Percentiles rank a stretch among this genome's conserved stretches.
Conservation (phyloP, 768 basidiomycete species). For the Panus rudis region DNA sequence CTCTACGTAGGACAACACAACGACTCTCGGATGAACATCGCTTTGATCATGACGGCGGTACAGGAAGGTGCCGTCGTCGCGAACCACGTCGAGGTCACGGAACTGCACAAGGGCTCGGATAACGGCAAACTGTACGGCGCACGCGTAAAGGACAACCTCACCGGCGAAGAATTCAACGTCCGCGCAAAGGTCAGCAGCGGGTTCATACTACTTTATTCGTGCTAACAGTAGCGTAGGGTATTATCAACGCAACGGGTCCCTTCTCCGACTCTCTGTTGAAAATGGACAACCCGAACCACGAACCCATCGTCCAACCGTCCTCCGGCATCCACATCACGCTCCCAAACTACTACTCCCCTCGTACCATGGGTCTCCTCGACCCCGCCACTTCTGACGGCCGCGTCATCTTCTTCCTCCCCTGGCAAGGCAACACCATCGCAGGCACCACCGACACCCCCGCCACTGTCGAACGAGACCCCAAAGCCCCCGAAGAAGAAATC, state of each 20-base stretch:
- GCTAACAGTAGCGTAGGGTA: slow-evolving; percentile 42
- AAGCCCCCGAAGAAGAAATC: slow-evolving; percentile 88
- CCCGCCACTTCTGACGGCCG: slow-evolving; percentile 94
- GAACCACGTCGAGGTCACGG: slow-evolving; percentile 85
- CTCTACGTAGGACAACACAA: slow-evolving; percentile 84
- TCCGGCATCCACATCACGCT: slow-evolving; percentile 95
- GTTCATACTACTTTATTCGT: neutral
- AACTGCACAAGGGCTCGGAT: slow-evolving; percentile 56
- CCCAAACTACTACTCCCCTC: slow-evolving; percentile 93
- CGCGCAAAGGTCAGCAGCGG: slow-evolving; percentile 55
- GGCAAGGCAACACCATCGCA: slow-evolving; percentile 97
- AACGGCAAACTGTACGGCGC: slow-evolving; percentile 65
- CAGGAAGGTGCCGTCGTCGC: slow-evolving; percentile 81
- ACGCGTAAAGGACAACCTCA: slow-evolving; percentile 71
- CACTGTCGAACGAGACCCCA: slow-evolving; percentile 63
- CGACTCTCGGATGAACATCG: slow-evolving; percentile 97
- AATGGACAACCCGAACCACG: slow-evolving; percentile 71
- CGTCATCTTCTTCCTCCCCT: slow-evolving; percentile 98
- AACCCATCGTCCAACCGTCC: slow-evolving; percentile 86
- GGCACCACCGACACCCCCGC: slow-evolving; percentile 91
- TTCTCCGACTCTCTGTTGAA: slow-evolving; percentile 82
- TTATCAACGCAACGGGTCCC: slow-evolving; percentile 96
- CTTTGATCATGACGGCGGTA: slow-evolving; percentile 90
- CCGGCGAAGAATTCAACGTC: slow-evolving; percentile 76
- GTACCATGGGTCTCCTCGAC: slow-evolving; percentile 91